phyloP scores from a whole-genome alignment of 2,329 filamentous ascomycete genomes.

The Malbranchea cinnamomea region DNA sequence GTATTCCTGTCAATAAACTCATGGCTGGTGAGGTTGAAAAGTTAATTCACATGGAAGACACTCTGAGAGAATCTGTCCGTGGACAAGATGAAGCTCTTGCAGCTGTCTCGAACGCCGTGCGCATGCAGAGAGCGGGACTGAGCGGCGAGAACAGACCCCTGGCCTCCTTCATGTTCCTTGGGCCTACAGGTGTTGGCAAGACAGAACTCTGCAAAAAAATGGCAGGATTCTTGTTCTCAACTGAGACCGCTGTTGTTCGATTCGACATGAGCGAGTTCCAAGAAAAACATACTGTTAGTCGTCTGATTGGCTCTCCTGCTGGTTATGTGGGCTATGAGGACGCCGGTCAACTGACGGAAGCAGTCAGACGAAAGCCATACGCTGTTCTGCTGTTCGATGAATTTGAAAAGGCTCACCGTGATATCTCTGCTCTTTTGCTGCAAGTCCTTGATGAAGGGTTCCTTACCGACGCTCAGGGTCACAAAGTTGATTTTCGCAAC shows the following conservation, averaged over 20 bases:
- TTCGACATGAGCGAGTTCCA: conserved; percentile 99
- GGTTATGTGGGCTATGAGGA: conserved; percentile 97
- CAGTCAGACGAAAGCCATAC: conserved; percentile 86
- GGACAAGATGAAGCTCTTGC: conserved; percentile 90
- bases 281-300: conserved; percentile 89
- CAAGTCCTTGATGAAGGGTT: conserved; percentile 95
- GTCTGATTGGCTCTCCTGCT: conserved; percentile 81
- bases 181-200: conserved; percentile 91
- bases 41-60: conserved; percentile 89
- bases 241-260: conserved; percentile 73
- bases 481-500: conserved; percentile 93
- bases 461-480: conserved; percentile 85
- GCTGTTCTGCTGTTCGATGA: conserved; percentile 92
- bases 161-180: conserved; percentile 94
- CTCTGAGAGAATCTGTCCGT: conserved; percentile 64
- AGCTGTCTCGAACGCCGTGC: conserved; percentile 81
- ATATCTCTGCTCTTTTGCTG: conserved; percentile 80
- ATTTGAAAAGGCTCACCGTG: conserved; percentile 92
- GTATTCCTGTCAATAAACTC: conserved; percentile 82
- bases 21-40: conserved; percentile 91
- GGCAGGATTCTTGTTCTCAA: conserved; percentile 83
- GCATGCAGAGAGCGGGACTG: conserved; percentile 82
- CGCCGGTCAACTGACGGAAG: conserved; percentile 88
- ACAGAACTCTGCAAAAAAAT: conserved; percentile 96
- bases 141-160: conserved; percentile 83